These are phyloP conservation scores for Juncus effusus DNA, from an alignment of 176 grass and related monocot genomes.

Conservation along the genomic window DNA sequence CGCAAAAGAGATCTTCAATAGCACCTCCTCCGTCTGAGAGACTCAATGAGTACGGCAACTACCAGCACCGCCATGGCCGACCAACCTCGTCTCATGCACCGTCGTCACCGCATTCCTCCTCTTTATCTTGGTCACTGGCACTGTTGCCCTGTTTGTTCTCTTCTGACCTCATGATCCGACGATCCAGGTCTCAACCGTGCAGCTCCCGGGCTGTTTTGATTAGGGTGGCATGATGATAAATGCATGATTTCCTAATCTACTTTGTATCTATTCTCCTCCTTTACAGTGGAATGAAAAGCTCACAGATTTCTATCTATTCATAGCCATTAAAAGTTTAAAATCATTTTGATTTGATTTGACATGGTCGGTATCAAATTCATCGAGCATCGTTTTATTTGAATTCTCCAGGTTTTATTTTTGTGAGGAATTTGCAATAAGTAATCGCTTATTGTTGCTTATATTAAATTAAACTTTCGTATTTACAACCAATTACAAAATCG, in stretches of 20 bases:
- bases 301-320: neutral
- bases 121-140: constrained; percentile 18
- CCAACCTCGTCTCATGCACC: constrained; percentile 60
- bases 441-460: too few species aligned
- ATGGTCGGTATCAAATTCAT: neutral
- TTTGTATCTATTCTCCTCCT: constrained; percentile 15
- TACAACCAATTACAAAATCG: too few species aligned
- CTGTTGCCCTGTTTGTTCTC: constrained; percentile 50
- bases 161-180: constrained; percentile 60
- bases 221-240: constrained; percentile 7
- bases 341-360: neutral
- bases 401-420: too few species aligned
- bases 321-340: neutral
- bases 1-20: neutral
- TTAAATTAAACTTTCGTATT: too few species aligned
- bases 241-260: constrained; percentile 22
- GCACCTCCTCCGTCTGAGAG: neutral
- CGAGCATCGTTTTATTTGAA: neutral
- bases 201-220: constrained; percentile 31
- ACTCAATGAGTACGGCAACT: neutral
- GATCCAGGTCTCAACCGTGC: constrained; percentile 53
- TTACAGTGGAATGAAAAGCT: constrained; percentile 15
- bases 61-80: constrained; percentile 16
- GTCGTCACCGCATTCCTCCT: constrained; percentile 48
- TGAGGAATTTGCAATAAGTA: too few species aligned